Conservation (phyloP, 1,139 yeast genomes). For the Protomyces macrosporus region DNA sequence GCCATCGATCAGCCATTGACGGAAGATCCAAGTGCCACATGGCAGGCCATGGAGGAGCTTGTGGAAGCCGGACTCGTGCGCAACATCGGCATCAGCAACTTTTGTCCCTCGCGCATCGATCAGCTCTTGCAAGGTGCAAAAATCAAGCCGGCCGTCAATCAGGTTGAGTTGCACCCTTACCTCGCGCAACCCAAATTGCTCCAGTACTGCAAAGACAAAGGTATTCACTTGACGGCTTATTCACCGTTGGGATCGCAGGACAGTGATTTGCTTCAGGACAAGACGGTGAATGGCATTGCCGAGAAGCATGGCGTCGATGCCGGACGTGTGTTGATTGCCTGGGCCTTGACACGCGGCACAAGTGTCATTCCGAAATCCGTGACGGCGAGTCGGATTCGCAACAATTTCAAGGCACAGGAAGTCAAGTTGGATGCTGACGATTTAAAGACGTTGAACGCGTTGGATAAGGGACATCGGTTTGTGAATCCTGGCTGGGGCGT, state of each 20-base stretch:
- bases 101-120: slow-evolving; percentile 64
- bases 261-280: slow-evolving; percentile 43
- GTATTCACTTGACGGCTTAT: slow-evolving; percentile 33
- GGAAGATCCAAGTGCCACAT: slow-evolving; percentile 39
- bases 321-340: slow-evolving; percentile 66
- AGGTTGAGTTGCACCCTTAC: slow-evolving; percentile 56
- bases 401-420: slow-evolving; percentile 43
- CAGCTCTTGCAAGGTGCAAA: slow-evolving; percentile 62
- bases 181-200: slow-evolving; percentile 29
- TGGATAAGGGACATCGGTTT: slow-evolving; percentile 23
- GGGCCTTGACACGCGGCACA: slow-evolving; percentile 58
- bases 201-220: slow-evolving; percentile 24
- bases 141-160: slow-evolving; percentile 73
- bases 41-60: slow-evolving; percentile 65
- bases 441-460: slow-evolving; percentile 35
- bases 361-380: slow-evolving; percentile 67
- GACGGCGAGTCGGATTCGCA: slow-evolving; percentile 32
- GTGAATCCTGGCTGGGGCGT: slow-evolving; percentile 24
- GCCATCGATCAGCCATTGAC: slow-evolving; percentile 10
- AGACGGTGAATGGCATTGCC: slow-evolving; percentile 52
- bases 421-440: slow-evolving; percentile 54
- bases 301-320: slow-evolving; percentile 47
- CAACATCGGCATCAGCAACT: slow-evolving; percentile 78
- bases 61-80: slow-evolving; percentile 50
- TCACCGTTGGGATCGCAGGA: slow-evolving; percentile 26